A percentile compares a stretch with the other conserved stretches of the same genome.
Evolutionary conservation across 1,139 yeast genomes (phyloP).

Genomic region (Debaryomycetaceae sp.): DNA sequence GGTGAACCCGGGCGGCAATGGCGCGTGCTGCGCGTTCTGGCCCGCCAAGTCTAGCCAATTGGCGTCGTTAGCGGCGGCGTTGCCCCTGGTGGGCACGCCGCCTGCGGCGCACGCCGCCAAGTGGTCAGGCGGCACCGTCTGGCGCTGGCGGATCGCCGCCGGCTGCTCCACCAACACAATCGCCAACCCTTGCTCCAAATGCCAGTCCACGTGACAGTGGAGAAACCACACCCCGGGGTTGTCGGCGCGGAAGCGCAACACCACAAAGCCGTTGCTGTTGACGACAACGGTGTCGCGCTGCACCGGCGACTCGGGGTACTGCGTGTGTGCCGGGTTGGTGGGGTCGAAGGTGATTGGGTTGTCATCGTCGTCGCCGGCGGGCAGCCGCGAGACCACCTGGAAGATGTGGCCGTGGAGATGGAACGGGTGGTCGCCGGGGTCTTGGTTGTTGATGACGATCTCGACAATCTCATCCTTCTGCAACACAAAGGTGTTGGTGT

Average conservation of each 20-base stretch:
- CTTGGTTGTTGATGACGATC: constrained; percentile 63
- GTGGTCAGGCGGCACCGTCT: constrained; percentile 55
- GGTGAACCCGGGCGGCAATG: constrained; percentile 84
- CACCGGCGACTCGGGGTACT: constrained; percentile 52
- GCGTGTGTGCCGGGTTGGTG: constrained; percentile 24
- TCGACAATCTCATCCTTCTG: constrained; percentile 67
- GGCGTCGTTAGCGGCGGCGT: constrained; percentile 76
- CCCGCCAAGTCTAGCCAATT: constrained; percentile 67
- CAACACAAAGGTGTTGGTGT: constrained; percentile 69
- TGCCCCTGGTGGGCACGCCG: constrained; percentile 54
- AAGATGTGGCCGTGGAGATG: constrained; percentile 80
- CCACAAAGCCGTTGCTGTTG: constrained; percentile 65
- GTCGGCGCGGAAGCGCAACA: constrained; percentile 51
- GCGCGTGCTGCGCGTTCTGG: constrained; percentile 58
- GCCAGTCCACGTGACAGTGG: constrained; percentile 68
- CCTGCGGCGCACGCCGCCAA: constrained; percentile 52
- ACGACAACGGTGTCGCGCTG: constrained; percentile 66
- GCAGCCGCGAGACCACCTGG: constrained; percentile 49
- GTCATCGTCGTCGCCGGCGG: constrained; percentile 29
- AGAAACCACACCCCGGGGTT: constrained; percentile 64
- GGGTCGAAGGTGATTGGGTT: constrained; percentile 38
- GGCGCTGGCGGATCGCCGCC: constrained; percentile 47
- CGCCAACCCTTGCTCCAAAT: constrained; percentile 59
- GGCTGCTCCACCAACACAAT: constrained; percentile 51
- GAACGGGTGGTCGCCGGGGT: constrained; percentile 84